Base-by-base conservation (phyloP, 192 early-diverging fungal genomes). In the Kappamyces sp. region DNA sequence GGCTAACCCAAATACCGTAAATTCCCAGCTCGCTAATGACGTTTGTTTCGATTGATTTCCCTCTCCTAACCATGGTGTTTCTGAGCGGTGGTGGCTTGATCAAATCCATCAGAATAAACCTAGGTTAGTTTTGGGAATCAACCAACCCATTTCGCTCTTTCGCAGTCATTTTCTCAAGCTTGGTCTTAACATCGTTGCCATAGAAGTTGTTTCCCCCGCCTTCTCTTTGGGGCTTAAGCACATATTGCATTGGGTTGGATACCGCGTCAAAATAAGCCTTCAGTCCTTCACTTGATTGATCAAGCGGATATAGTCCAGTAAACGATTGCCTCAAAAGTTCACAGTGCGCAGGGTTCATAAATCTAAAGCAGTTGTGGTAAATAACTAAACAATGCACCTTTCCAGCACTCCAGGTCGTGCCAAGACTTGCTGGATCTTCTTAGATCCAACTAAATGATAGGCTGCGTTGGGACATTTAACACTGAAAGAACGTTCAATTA, bases 161-260 rank as follows among this genome's bases (percentile, higher is more conserved):
- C 15, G 57, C 66, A 1, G 77, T 64, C 43, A 96, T 47, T 15
- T 64, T 63, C 5, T 54, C 45, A 2, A 98, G 58, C 4, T 66
- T 58, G 5, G 29, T 49, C 1, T 82, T 78, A 59, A 98, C 90
- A 61, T 96, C 90, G 12, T 78, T 64, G 11, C 90, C 87, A 62
- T 98, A 98, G 8, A 91, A 72, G 74, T 98, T 98, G 74, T 96
- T 91, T 11, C 86, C 94, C 47, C 95, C 95, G 2, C 95, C 95
- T 68, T 98, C 93, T 41, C 95, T 82, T 69, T 98, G 95, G 3
- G 95, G 93, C 70, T 98, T 98, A 70, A 95, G 75, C 12, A 98
- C 95, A 68, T 77, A 88, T 5, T 80, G 66, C 29, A 71, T 76
- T 1, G 90, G 91, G 36, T 79, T 57, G 8, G 59, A 53, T 4